phyloP scores from a whole-genome alignment of 2,329 filamentous ascomycete species.

The Apiospora marii region DNA sequence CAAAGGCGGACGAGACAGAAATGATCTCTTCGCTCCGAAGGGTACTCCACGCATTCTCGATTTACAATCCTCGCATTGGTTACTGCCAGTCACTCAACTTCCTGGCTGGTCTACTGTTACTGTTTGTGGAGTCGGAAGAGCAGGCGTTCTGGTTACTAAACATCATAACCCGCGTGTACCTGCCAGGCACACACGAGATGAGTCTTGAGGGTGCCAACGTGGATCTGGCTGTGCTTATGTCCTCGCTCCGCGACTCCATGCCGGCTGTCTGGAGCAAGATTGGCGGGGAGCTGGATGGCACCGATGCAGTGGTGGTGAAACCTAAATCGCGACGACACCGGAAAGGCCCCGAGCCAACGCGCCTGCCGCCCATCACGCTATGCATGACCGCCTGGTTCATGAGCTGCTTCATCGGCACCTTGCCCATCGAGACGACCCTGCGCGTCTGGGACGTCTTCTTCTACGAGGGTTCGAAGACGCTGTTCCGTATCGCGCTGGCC shows the following conservation, averaged over 20 bases:
- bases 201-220: constrained; percentile 92
- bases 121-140: constrained; percentile 89
- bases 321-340: constrained; percentile 50
- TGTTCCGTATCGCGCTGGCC: constrained; percentile 89
- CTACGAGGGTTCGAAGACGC: constrained; percentile 91
- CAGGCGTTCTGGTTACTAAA: constrained; percentile 93
- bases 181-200: constrained; percentile 91
- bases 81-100: constrained; percentile 98
- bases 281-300: constrained; percentile 74
- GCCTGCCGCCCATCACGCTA: constrained; percentile 87
- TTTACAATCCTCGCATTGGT: constrained; percentile 90
- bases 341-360: constrained; percentile 52
- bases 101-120: constrained; percentile 84
- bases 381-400: constrained; percentile 98
- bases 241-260: constrained; percentile 80
- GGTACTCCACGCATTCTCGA: constrained; percentile 86
- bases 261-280: constrained; percentile 89
- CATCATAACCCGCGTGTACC: constrained; percentile 86
- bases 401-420: constrained; percentile 92
- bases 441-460: constrained; percentile 97
- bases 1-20: constrained; percentile 66
- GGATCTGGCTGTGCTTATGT: constrained; percentile 93
- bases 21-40: constrained; percentile 84
- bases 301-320: constrained; percentile 39
- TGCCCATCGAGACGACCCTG: constrained; percentile 90